Evolutionary conservation across 176 grass and related monocot genomes (phyloP).

Genomic region (Puya raimondii): DNA sequence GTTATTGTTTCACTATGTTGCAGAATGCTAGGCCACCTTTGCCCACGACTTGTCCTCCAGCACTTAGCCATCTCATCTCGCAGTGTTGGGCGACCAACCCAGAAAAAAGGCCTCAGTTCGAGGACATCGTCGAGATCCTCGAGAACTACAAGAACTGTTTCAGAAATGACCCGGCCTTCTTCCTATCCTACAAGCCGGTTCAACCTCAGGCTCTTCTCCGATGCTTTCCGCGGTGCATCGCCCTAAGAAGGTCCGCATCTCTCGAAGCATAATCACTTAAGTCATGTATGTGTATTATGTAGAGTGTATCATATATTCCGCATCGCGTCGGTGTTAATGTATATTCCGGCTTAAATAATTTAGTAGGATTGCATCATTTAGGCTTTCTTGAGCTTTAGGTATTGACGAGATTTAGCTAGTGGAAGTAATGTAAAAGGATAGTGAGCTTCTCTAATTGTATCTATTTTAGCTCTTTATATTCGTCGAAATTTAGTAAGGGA

Average conservation of each 20-base stretch:
- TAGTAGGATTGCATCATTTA: too few species aligned
- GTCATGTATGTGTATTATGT: background rate
- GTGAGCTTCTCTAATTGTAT: too few species aligned
- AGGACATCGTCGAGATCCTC: slow-evolving; percentile 54
- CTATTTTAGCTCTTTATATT: too few species aligned
- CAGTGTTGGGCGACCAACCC: slow-evolving; percentile 89
- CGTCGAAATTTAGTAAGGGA: too few species aligned
- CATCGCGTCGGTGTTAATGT: background rate
- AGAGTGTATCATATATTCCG: slow-evolving; percentile 2
- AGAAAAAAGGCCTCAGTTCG: slow-evolving; percentile 63
- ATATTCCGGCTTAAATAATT: slow-evolving; percentile 7
- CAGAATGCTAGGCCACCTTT: slow-evolving; percentile 85
- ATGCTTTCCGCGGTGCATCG: slow-evolving; percentile 62
- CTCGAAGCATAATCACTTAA: slow-evolving; percentile 11
- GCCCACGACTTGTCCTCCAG: slow-evolving; percentile 68
- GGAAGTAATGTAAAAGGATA: too few species aligned
- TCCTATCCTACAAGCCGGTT: slow-evolving; percentile 60
- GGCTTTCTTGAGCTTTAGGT: too few species aligned
- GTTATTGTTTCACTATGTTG: slow-evolving; percentile 3
- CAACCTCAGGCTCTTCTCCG: slow-evolving; percentile 41
- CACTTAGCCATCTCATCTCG: slow-evolving; percentile 82
- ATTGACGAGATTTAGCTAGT: too few species aligned
- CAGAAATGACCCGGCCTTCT: slow-evolving; percentile 50
- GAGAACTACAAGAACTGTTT: slow-evolving; percentile 74
- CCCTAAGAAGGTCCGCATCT: slow-evolving; percentile 41